These are phyloP conservation scores for Dimargaris xerosporica DNA, from an alignment of 192 early-diverging fungal genomes.

Conservation along the genomic window DNA sequence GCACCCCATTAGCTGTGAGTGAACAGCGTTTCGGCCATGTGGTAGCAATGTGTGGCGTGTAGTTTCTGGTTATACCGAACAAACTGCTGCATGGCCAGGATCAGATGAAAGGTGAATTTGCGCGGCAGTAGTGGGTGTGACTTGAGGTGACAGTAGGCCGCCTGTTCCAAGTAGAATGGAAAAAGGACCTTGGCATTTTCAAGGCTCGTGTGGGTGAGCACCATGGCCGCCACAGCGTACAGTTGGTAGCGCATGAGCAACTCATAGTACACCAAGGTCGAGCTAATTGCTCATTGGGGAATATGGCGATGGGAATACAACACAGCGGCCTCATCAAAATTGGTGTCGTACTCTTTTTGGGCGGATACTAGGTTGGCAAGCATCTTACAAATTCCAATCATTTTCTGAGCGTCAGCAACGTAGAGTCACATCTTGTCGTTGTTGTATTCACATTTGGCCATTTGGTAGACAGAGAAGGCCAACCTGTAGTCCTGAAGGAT, in stretches of 20 bases:
- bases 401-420: slow-evolving; percentile 71
- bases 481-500: slow-evolving; percentile 91
- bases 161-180: slow-evolving; percentile 79
- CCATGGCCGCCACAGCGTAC: slow-evolving; percentile 51
- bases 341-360: slow-evolving; percentile 27
- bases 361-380: slow-evolving; percentile 46
- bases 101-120: slow-evolving; percentile 80
- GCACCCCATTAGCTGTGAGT: slow-evolving; percentile 42
- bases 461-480: slow-evolving; percentile 80
- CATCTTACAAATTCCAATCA: slow-evolving; percentile 73
- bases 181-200: slow-evolving; percentile 39
- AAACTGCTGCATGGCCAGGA: slow-evolving; percentile 75
- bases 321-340: slow-evolving; percentile 59
- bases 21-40: slow-evolving; percentile 18
- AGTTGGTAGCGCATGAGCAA: slow-evolving; percentile 52
- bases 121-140: slow-evolving; percentile 47
- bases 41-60: slow-evolving; percentile 69
- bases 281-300: slow-evolving; percentile 50
- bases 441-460: slow-evolving; percentile 69
- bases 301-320: slow-evolving; percentile 45
- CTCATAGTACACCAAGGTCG: slow-evolving; percentile 67
- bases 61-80: slow-evolving; percentile 54
- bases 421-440: slow-evolving; percentile 64
- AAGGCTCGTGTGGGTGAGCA: slow-evolving; percentile 22
- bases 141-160: slow-evolving; percentile 63